Conservation (phyloP, 805 yeast genomes). For the Metschnikowia vanudenii region DNA sequence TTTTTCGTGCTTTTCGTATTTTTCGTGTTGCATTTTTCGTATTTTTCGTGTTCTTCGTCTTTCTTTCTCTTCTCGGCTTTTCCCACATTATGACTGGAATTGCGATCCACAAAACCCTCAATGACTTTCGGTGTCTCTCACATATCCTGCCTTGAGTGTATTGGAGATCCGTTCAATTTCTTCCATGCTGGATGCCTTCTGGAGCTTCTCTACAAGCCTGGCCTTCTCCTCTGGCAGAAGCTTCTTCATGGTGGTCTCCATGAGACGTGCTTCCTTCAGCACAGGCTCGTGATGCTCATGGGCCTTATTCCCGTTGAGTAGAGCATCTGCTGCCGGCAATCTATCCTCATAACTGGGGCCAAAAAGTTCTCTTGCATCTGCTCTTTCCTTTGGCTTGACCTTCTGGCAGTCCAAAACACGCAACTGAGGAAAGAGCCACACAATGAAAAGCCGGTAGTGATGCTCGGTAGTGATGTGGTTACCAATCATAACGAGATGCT, state of each 20-base stretch:
- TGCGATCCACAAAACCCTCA: no score
- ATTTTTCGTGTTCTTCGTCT: no score
- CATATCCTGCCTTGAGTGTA: constrained; percentile 15
- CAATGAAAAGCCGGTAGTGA: constrained; percentile 57
- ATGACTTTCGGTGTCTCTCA: neutral
- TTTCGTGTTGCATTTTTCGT: no score
- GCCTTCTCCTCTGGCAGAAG: constrained; percentile 55
- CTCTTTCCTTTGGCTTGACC: constrained; percentile 56
- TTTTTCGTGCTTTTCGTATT: no score
- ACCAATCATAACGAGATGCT: constrained; percentile 50
- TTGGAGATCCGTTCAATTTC: constrained; percentile 72
- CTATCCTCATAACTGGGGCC: constrained; percentile 26
- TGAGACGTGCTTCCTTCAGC: constrained; percentile 30
- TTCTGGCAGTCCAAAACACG: constrained; percentile 65
- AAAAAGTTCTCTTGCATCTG: constrained; percentile 43
- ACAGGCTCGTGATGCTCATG: constrained; percentile 2
- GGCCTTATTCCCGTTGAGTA: constrained; percentile 17
- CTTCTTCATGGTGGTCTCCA: constrained; percentile 39
- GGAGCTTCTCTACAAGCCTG: constrained; percentile 51
- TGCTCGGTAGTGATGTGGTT: constrained; percentile 53
- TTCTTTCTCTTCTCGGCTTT: no score
- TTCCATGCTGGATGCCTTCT: constrained; percentile 62
- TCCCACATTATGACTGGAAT: no score
- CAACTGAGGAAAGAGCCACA: constrained; percentile 64
- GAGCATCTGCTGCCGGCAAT: constrained; percentile 28